Base-by-base conservation (phyloP, 768 basidiomycete genomes). In the Leccinum boreale region DNA sequence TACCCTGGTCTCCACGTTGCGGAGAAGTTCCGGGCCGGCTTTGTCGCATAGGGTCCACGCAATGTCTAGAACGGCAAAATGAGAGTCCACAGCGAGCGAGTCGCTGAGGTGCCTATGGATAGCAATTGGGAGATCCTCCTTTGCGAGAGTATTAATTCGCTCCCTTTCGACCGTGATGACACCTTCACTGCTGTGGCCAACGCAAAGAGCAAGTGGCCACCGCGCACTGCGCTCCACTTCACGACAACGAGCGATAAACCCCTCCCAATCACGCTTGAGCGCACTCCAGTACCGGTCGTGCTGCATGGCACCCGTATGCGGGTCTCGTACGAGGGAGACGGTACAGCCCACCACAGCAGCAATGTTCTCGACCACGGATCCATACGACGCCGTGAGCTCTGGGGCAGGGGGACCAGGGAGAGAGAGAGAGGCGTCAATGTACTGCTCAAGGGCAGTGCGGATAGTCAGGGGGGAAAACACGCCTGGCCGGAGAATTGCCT, bases 231-330 rank as follows among this genome's bases (percentile, higher is more conserved):
- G 86, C 73, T 97, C 95, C n/a, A 94, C 79, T 62, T 94, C 92
- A 53, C 90, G 84, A 67, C 92, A 94, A 56, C 92, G 82, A 8
- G 94, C 89, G 59, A 95, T 85, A 66, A 98, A 95, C 3, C 95
- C 94, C 67, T 98, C 90, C 95, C 96, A 98, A 65, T 98, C 94
- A 48, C 90, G 77, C 70, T 92, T 94, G 64, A 97, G 73, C 0
- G 88, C 85, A 63, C 83, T 88, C 85, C 91, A 89, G 68, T 92
- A 94, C 46, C 85, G 86, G 47, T 85, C 83, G 67, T 92, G 80
- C 61, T 89, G 85, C 48, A 85, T 79, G 36, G 87, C 87, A 15
- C 94, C 94, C 3, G 91, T 94, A 59, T 88, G 85, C 0, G 86
- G 79, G 66, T 91, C 88, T 44, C 80, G 80, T 61, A 84, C 81